Conservation (phyloP, 2,329 filamentous ascomycete species). For the Boeremia exigua region DNA sequence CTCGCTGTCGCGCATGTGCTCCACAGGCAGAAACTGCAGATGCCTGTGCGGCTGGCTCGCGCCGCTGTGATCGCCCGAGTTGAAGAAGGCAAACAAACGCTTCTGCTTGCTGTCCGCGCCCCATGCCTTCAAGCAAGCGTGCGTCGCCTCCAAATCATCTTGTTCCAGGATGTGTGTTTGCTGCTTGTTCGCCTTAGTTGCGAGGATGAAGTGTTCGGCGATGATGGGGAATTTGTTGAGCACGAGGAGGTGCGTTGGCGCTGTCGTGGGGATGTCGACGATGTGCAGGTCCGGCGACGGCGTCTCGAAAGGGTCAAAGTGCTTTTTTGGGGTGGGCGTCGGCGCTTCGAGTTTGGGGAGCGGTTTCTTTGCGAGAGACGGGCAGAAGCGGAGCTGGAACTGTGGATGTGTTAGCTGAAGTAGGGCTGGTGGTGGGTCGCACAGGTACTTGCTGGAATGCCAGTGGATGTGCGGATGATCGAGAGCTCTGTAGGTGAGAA, state of each 20-base stretch:
- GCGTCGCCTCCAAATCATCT: slow-evolving; percentile 66
- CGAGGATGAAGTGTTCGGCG: slow-evolving; percentile 73
- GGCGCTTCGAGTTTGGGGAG: slow-evolving; percentile 47
- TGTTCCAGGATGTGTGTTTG: slow-evolving; percentile 69
- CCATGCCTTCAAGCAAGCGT: slow-evolving; percentile 67
- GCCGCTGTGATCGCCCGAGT: slow-evolving; percentile 71
- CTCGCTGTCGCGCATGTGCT: slow-evolving; percentile 62
- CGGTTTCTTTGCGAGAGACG: slow-evolving; percentile 71
- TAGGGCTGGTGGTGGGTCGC: neutral
- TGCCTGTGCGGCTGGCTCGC: slow-evolving; percentile 76
- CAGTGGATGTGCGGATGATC: slow-evolving; percentile 45
- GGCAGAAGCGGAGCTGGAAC: slow-evolving; percentile 77
- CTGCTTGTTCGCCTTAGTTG: slow-evolving; percentile 67
- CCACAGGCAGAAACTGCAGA: slow-evolving; percentile 72
- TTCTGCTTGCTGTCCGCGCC: slow-evolving; percentile 33
- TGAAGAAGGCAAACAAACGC: slow-evolving; percentile 71
- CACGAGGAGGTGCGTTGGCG: slow-evolving; percentile 66
- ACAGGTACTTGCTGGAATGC: slow-evolving; percentile 45
- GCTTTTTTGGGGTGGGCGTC: slow-evolving; percentile 26
- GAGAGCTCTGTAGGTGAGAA: slow-evolving; percentile 51
- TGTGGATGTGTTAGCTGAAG: slow-evolving; percentile 43
- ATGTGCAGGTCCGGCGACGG: slow-evolving; percentile 63
- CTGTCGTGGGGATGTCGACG: slow-evolving; percentile 53
- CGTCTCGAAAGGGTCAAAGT: slow-evolving; percentile 68
- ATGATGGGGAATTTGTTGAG: slow-evolving; percentile 79